Base-by-base conservation (phyloP, 305 asterid species). In the Fraxinus sp. region DNA sequence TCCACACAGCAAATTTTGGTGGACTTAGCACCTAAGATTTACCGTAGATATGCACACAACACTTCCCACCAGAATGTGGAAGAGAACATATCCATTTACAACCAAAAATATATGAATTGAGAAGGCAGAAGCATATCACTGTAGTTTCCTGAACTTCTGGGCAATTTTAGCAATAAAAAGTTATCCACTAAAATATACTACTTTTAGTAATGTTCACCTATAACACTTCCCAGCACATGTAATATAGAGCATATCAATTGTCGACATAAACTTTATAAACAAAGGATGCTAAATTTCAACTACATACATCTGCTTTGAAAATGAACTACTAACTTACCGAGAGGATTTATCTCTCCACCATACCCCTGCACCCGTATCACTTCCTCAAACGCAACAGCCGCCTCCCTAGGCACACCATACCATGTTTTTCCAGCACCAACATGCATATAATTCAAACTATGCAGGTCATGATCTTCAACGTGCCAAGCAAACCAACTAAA, bases 401-500 rank as follows among this genome's bases (percentile, higher is more conserved):
- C 98, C 85, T 91, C 99, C 72, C 89, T 86, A 0, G 99, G 99
- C 81, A 97, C 99, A 46, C 99, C 99, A 74, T 97, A 97, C 99
- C 99, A 97, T 0, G 99, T 97, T 88, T 97, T 97, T 52, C 97
- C 95, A 0, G 98, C 91, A 74, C 99, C 99, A 86, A 86, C 86
- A 66, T 97, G 99, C 80, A 93, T 76, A 89, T 93, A 97, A 90
- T 97, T 97, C 97, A 97, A 91, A 90, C 99, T 97, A 85, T 97
- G 99, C 89, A 97, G 89, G 84, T 97, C 99, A 88, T 97, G 99
- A 92, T 97, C 99, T 88, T 97, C 99, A 44, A 95, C 99, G 79
- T 97, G 99, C 99, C 99, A 97, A 85, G 99, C 99, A 88, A 97
- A 97, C 99, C 99, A 97, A 82, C 99, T 97, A 88, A 97, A 95